phyloP scores from a whole-genome alignment of 148 eudicot species.

The Rhododendron vialii region DNA sequence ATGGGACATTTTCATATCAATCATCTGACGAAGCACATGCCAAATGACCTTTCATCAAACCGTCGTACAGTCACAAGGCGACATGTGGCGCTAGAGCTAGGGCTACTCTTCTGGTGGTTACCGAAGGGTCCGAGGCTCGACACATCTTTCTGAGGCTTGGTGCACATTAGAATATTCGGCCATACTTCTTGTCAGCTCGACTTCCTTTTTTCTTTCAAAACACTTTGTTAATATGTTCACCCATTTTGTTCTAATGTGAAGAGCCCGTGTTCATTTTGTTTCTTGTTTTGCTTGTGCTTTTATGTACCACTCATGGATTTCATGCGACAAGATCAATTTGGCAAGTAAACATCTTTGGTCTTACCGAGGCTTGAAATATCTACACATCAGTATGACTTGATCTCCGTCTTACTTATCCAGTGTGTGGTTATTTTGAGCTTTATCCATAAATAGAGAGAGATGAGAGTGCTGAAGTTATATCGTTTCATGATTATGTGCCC shows the following conservation, averaged over 20 bases:
- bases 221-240: background rate
- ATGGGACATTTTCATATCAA: too few species aligned
- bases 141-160: too few species aligned
- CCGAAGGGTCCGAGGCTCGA: too few species aligned
- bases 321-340: background rate
- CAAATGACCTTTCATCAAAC: too few species aligned
- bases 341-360: background rate
- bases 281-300: background rate
- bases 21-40: too few species aligned
- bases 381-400: background rate
- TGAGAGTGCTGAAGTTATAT: background rate
- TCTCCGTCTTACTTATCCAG: background rate
- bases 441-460: background rate
- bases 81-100: too few species aligned
- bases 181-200: too few species aligned
- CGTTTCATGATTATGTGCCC: background rate
- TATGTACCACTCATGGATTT: background rate
- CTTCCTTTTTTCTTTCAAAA: background rate
- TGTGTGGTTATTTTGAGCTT: background rate
- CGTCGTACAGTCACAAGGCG: too few species aligned
- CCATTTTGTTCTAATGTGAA: background rate
- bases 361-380: background rate
- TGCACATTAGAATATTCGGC: too few species aligned
- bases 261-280: background rate
- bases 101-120: too few species aligned